Conservation (phyloP, 228 moss, liverwort and hornwort genomes). For the Sphagnum fallax region DNA sequence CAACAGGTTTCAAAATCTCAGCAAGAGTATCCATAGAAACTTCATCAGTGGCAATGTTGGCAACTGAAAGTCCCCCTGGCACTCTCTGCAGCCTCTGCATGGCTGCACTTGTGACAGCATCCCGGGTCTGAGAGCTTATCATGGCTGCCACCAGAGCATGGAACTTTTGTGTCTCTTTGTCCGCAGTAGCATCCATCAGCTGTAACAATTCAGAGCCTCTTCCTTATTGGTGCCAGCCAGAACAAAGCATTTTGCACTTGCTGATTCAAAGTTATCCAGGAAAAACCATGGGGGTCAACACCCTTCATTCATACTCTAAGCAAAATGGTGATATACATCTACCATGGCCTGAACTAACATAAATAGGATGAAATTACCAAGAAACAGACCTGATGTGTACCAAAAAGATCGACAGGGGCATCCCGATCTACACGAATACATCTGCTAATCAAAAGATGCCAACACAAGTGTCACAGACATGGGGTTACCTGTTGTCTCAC, state of each 20-base stretch:
- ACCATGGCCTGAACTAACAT: too few relatives aligned
- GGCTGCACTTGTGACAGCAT: constrained; percentile 83
- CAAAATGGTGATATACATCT: too few relatives aligned
- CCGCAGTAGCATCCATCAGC: constrained; percentile 54
- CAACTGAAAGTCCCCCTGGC: constrained; percentile 69
- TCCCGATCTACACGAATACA: constrained; percentile 67
- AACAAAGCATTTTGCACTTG: background rate
- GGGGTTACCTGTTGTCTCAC: too few relatives aligned
- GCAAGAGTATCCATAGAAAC: constrained; percentile 54
- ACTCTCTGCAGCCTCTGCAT: constrained; percentile 73
- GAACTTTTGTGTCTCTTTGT: constrained; percentile 67
- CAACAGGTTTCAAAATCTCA: constrained; percentile 76
- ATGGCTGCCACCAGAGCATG: constrained; percentile 85
- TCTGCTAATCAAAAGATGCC: constrained; percentile 24
- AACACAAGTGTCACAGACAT: too few relatives aligned
- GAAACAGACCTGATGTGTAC: constrained; percentile 62
- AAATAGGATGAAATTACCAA: background rate
- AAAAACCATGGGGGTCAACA: background rate
- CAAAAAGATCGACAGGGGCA: constrained; percentile 87
- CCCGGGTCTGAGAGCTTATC: constrained; percentile 92
- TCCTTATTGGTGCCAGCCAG: too few relatives aligned
- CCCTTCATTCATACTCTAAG: too few relatives aligned
- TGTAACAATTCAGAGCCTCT: constrained; percentile 14
- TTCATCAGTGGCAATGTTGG: constrained; percentile 48
- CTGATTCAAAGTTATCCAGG: background rate